Conservation (phyloP, 139 green algal species). For the Coccomyxa sp. region DNA sequence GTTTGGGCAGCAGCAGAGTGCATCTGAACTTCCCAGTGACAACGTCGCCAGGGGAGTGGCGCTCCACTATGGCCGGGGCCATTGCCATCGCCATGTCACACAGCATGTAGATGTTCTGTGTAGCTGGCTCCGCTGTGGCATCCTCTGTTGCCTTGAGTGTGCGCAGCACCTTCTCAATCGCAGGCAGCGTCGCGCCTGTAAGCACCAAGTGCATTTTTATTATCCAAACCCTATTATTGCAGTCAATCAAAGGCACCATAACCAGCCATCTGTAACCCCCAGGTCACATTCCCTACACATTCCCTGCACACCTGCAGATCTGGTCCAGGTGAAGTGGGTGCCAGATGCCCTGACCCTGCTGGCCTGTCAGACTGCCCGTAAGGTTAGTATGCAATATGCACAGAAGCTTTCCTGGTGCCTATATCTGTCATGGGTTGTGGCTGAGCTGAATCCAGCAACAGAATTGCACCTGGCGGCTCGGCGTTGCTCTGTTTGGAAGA, state of each 20-base stretch:
- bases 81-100: constrained; percentile 43
- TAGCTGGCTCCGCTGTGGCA: not conserved
- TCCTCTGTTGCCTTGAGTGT: constrained; percentile 31
- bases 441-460: not conserved
- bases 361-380: not conserved
- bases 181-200: constrained; percentile 7
- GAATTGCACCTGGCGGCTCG: not conserved
- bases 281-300: no score
- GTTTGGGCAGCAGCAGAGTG: not conserved
- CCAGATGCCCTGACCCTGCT: no score
- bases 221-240: not conserved
- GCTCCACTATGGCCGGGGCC: constrained; percentile 8
- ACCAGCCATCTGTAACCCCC: no score
- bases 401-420: no score
- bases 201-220: not conserved
- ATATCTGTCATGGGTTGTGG: no score
- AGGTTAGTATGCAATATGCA: not conserved
- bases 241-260: not conserved
- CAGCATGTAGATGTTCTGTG: constrained; percentile 26
- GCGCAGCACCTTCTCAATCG: constrained; percentile 25
- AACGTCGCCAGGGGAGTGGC: not conserved
- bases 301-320: no score
- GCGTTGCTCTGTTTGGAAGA: not conserved
- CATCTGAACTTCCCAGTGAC: not conserved
- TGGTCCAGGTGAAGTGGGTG: no score